phyloP scores from a whole-genome alignment of 139 green algal genomes.

The Tetraselmis chui region DNA sequence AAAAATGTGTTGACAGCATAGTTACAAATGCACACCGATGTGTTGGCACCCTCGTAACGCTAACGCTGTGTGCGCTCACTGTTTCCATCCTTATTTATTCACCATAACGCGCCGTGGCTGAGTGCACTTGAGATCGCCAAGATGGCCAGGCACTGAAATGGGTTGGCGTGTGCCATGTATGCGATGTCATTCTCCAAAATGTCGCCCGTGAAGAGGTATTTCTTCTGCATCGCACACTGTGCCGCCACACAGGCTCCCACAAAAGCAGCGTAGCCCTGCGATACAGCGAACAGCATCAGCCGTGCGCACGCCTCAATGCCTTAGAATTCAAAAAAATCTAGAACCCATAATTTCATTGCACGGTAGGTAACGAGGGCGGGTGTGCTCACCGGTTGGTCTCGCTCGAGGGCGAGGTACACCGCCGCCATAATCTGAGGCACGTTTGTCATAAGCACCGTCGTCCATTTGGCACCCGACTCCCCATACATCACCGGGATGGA shows the following conservation, averaged over 20 bases:
- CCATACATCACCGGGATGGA: slow-evolving; percentile 12
- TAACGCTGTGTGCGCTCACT: too few relatives aligned
- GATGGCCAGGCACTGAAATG: slow-evolving; percentile 12
- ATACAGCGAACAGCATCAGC: too few relatives aligned
- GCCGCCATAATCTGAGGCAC: slow-evolving; percentile 10
- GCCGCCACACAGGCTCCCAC: neutral
- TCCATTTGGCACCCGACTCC: slow-evolving; percentile 10
- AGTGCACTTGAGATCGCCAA: neutral
- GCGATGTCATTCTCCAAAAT: slow-evolving; percentile 13
- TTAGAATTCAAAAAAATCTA: too few relatives aligned
- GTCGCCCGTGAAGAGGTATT: slow-evolving; percentile 11
- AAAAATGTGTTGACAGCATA: too few relatives aligned
- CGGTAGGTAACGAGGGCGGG: too few relatives aligned
- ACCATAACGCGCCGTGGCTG: too few relatives aligned
- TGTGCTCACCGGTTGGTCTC: neutral
- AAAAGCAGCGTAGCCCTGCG: neutral
- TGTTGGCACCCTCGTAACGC: too few relatives aligned
- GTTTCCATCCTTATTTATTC: too few relatives aligned
- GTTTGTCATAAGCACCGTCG: slow-evolving; percentile 10
- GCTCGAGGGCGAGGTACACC: neutral
- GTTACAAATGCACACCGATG: too few relatives aligned
- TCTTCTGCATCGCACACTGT: slow-evolving; percentile 6
- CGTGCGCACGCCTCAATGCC: too few relatives aligned
- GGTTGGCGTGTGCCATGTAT: slow-evolving; percentile 10
- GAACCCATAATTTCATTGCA: too few relatives aligned